These are phyloP conservation scores for Roridomyces roridus DNA, from an alignment of 768 basidiomycete species.

Conservation along the genomic window DNA sequence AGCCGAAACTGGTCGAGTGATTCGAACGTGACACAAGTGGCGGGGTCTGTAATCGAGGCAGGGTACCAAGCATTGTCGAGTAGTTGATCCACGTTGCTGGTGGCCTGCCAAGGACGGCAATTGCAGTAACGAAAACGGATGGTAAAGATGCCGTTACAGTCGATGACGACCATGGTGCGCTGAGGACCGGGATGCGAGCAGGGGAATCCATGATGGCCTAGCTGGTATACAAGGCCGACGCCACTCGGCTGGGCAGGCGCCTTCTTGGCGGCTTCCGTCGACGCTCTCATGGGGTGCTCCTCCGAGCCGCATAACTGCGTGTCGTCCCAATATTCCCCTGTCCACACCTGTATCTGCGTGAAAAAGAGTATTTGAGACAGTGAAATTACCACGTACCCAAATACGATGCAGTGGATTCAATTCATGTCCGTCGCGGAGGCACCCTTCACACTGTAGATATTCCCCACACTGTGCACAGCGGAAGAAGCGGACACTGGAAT, in stretches of 20 bases:
- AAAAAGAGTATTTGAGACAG: no score
- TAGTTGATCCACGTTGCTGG: slow-evolving; percentile 3
- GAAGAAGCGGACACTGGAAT: not conserved
- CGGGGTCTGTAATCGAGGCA: slow-evolving; percentile 19
- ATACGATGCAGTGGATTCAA: not conserved
- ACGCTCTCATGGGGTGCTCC: no score
- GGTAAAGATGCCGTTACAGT: slow-evolving; percentile 10
- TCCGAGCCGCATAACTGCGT: no score
- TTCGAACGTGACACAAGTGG: slow-evolving; percentile 12
- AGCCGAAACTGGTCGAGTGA: slow-evolving; percentile 14
- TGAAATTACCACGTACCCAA: slow-evolving; percentile 1
- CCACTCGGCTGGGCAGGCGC: not conserved
- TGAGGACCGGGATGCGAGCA: not conserved
- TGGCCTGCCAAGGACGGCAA: not conserved
- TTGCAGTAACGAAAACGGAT: slow-evolving; percentile 13
- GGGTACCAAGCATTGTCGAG: slow-evolving; percentile 10
- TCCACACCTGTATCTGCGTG: slow-evolving; percentile 16
- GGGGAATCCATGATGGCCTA: slow-evolving; percentile 19
- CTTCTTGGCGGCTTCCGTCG: no score
- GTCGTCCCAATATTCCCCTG: slow-evolving; percentile 6
- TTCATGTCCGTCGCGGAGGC: not conserved
- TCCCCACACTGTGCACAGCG: slow-evolving; percentile 5
- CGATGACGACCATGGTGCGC: slow-evolving; percentile 15
- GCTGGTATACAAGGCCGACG: slow-evolving; percentile 15
- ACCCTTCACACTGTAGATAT: slow-evolving; percentile 2